These are phyloP conservation scores for Aspergillus persii DNA, from an alignment of 2,329 filamentous ascomycete genomes.

Conservation along the genomic window DNA sequence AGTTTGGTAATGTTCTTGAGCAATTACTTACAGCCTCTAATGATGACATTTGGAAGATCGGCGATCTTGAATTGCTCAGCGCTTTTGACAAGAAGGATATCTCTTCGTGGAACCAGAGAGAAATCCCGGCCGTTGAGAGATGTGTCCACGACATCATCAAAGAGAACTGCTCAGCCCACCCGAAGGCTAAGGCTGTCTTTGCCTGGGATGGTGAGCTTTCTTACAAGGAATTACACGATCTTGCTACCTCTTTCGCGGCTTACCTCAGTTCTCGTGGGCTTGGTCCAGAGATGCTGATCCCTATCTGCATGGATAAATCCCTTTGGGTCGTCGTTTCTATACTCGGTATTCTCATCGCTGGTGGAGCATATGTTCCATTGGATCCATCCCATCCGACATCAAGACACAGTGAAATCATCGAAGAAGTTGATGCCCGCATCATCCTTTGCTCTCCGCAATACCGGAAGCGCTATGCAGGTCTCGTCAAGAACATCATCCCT, in stretches of 20 bases:
- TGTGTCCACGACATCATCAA: constrained; percentile 35
- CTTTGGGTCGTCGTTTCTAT: constrained; percentile 34
- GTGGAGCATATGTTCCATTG: constrained; percentile 34
- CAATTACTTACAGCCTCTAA: constrained; percentile 32
- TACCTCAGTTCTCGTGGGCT: constrained; percentile 33
- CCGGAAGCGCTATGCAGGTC: constrained; percentile 25
- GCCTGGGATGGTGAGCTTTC: constrained; percentile 37
- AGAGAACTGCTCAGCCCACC: constrained; percentile 23
- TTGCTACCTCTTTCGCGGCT: constrained; percentile 30
- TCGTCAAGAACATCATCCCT: constrained; percentile 31
- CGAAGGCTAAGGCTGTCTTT: constrained; percentile 31
- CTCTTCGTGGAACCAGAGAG: constrained; percentile 31
- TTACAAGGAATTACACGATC: constrained; percentile 30
- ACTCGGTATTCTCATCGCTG: constrained; percentile 33
- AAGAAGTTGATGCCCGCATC: constrained; percentile 30
- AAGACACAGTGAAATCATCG: constrained; percentile 33
- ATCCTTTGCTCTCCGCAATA: constrained; percentile 35
- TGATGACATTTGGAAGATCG: constrained; percentile 22
- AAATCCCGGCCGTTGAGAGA: constrained; percentile 23
- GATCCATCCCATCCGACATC: constrained; percentile 36
- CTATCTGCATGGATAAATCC: constrained; percentile 36
- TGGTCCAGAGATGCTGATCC: constrained; percentile 31
- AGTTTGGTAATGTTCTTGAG: constrained; percentile 44
- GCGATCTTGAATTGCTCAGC: constrained; percentile 32
- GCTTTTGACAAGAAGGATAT: constrained; percentile 34